Base-by-base conservation (phyloP, 140 eudicot genomes). In the Ambrosia hybrid region DNA sequence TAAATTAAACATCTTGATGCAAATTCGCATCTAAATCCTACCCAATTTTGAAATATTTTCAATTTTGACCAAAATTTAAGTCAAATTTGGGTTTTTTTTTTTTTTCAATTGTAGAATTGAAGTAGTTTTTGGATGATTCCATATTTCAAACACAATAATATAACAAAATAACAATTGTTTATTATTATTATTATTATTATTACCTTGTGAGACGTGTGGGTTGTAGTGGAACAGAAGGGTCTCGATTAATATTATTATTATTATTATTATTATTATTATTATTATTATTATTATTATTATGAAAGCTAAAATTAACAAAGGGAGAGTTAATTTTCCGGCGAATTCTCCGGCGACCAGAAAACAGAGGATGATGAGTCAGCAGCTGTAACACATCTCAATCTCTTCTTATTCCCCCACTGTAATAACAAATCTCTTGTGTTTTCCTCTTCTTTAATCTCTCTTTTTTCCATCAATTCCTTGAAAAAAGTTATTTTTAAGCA, bases 281-380 rank as follows among this genome's bases (percentile, higher is more conserved):
- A 21, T 21, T 21, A 21, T 21, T 21, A 21, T 21, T 21, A 21
- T 17, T 65, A 55, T 63, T 69, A 78, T 30, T 78, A 78, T 72
- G 74, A 5, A 79, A 79, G 33, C 79, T 56, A 52, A 81, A 70
- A 14, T 73, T 56, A 73, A 80, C 72, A 58, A 81, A 77, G 41
- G 77, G 72, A 15, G 91, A 76, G 16, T 80, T 74, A 34, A 80
- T 77, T 77, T 72, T 79, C 80, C 90, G 82, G 80, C 89, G 87
- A 66, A 79, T 55, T 36, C 93, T 81, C 63, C 85, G 74, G 73
- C 76, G 83, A 45, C 76, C 80, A 68, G 55, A 78, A 78, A 4
- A 57, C 72, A 38, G 69, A 53, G 0, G 89, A 74, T 2, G 80
- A 58, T 37, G n/a, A 2, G 55, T 49, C 55, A 76, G 77, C 77